These are phyloP conservation scores for Brettanomyces naardenensis DNA, from an alignment of 805 yeast genomes.

Conservation along the genomic window DNA sequence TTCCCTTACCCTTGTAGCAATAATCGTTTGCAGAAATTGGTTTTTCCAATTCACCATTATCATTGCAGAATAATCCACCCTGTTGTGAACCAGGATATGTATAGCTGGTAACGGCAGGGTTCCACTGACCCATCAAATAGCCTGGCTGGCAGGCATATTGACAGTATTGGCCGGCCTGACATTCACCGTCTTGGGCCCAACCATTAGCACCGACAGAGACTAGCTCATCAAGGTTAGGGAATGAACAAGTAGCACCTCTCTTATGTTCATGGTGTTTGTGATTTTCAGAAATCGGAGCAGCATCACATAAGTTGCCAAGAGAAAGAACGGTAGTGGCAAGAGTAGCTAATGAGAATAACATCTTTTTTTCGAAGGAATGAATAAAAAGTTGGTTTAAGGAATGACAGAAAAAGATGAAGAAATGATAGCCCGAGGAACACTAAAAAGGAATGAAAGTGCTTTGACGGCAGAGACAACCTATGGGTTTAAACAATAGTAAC, in stretches of 20 bases:
- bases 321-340: not conserved
- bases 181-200: constrained; percentile 78
- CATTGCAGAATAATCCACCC: constrained; percentile 78
- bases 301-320: not conserved
- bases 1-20: constrained; percentile 74
- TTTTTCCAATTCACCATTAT: constrained; percentile 57
- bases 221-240: constrained; percentile 61
- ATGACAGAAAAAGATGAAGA: not conserved
- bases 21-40: constrained; percentile 50
- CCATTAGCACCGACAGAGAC: constrained; percentile 61
- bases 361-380: not conserved
- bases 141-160: constrained; percentile 93
- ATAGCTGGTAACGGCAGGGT: constrained; percentile 63
- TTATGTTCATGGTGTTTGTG: constrained; percentile 5
- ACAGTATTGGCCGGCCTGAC: constrained; percentile 74
- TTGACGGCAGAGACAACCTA: too few species aligned
- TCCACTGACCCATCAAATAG: constrained; percentile 84
- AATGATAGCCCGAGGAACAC: too few species aligned
- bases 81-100: constrained; percentile 69
- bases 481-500: too few species aligned
- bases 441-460: too few species aligned
- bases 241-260: constrained; percentile 36
- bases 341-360: too few species aligned
- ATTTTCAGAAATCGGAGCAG: constrained; percentile 4
- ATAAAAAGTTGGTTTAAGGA: not conserved